These are phyloP conservation scores for Cladosporium sp. DNA, from an alignment of 2,329 filamentous ascomycete genomes.

Conservation along the genomic window DNA sequence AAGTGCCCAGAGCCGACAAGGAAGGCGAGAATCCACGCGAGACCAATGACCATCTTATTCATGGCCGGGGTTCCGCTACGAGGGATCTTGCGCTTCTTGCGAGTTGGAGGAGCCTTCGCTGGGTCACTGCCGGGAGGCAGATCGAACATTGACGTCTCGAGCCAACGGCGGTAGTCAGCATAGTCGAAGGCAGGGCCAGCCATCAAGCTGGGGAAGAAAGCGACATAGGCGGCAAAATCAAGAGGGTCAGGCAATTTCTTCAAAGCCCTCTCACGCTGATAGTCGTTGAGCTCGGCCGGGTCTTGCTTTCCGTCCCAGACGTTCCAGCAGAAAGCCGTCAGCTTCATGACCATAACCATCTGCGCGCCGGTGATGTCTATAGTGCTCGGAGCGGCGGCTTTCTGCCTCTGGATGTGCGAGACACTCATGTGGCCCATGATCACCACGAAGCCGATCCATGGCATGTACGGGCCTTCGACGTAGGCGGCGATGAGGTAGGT, in stretches of 20 bases:
- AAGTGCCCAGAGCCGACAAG: constrained; percentile 68
- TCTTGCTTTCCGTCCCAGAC: constrained; percentile 85
- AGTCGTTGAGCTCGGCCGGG: constrained; percentile 73
- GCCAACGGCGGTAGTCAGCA: constrained; percentile 85
- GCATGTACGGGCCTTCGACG: constrained; percentile 88
- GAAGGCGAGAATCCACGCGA: constrained; percentile 77
- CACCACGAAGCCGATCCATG: constrained; percentile 92
- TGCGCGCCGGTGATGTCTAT: constrained; percentile 92
- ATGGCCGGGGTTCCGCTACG: constrained; percentile 82
- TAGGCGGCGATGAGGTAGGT: constrained; percentile 81
- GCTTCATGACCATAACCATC: constrained; percentile 98
- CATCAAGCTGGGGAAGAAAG: constrained; percentile 92
- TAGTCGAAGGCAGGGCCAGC: constrained; percentile 93
- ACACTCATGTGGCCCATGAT: constrained; percentile 94
- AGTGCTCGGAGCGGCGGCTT: constrained; percentile 58
- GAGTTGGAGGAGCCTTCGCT: constrained; percentile 75
- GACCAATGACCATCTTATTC: constrained; percentile 67
- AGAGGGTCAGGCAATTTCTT: constrained; percentile 68
- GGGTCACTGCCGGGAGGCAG: constrained; percentile 77
- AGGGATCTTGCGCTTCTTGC: constrained; percentile 88
- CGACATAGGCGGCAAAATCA: constrained; percentile 83
- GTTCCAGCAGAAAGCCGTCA: constrained; percentile 97
- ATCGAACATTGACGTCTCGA: constrained; percentile 93
- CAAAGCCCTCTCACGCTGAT: constrained; percentile 79
- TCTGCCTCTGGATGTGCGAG: constrained; percentile 81